Evolutionary conservation across 306 rosid species (phyloP), one percentile per base, ranked within the genome.

Genomic region (Trifolium subterraneum): DNA sequence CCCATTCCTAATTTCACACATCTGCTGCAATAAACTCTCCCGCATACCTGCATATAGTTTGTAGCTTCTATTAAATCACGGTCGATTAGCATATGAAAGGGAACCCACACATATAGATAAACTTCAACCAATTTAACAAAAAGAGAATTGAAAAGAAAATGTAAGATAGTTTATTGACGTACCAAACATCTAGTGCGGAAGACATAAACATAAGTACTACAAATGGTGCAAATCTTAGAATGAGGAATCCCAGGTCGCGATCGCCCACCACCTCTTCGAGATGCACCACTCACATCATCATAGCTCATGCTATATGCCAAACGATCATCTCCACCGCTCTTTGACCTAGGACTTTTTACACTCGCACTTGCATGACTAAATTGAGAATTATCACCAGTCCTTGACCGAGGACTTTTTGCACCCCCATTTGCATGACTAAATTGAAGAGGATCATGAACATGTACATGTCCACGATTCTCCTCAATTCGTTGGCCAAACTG

Each of bases 1-100:
- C 93, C 95, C 98, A 93, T 93, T 51, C 96, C 98, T 19, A 50
- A 44, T 47, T 72, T 74, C 66, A 90, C 78, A 70, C 98, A 92
- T n/a, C 75, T 84, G 79, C 94, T 77, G 71, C 98, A 92, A 75
- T 90, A 90, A 48, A 81, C 96, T 83, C 98, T 85, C 29, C 94
- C 98, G 51, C 96, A 90, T 47, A 87, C 96, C 98, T 90, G 70
- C 70, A 79, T 56, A 41, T 3, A 10, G 4, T 42, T 42, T 42
- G 1, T 42, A 42, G n/a, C 1, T 42, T 42, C 15, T 42, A 42
- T 42, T 42, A 12, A 3, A 11, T 42, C 48, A 42, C 6, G 15
- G 48, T 11, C 14, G 4, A 42, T 42, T 4, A 3, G 14, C 1
- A 4, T 11, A 13, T 44, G 50, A 44, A 44, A n/a, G 20, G 0